Evolutionary conservation across 2,329 filamentous ascomycete genomes (phyloP), one percentile per base, ranked within the genome.

Genomic region (Raffaelea deltoideospora): DNA sequence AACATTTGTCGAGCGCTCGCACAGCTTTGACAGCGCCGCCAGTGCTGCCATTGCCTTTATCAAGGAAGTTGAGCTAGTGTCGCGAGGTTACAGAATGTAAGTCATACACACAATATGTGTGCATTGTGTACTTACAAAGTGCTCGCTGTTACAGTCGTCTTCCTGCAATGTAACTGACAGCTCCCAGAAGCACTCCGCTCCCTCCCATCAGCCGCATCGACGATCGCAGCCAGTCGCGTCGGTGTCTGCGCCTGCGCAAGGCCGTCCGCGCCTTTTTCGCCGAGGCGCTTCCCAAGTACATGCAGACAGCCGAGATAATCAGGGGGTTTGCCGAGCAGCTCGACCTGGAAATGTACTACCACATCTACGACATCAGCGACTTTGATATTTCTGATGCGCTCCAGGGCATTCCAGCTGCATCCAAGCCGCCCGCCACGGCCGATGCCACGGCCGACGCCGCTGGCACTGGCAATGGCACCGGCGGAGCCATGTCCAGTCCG

Each of bases 1-100:
- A 10, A 59, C 64, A 1, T 75, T 93, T 45, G 76, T 90, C 32
- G 65, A 72, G 33, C 77, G 75, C 49, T 76, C 85, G 28, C 84
- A 92, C 51, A 75, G 78, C 34, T 85, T 92, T 47, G 86, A 95
- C 56, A 73, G 77, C 29, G 78, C 79, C 18, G 76, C 73, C 29
- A 76, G 77, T 28, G 79, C 83, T 23, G 80, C 83, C 3, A 64
- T 94, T 38, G 76, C 80, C 27, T 69, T 94, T 41, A 79, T 95
- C 43, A 87, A 94, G 54, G 87, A 95, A 58, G 86, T 95, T n/a
- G 87, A 95, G 59, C 67, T 95, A 23, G 86, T 95, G 20, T 92
- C 87, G 22, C 75, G 87, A 47, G 87, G 87, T 18, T 95, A 93
- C 56, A 71, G 83, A 58, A 67, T 94, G 76, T 85, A 58, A 55